Evolutionary conservation across 148 eudicot genomes (phyloP), one percentile per base, ranked within the genome.

Genomic region (Nepenthes mirabilis): DNA sequence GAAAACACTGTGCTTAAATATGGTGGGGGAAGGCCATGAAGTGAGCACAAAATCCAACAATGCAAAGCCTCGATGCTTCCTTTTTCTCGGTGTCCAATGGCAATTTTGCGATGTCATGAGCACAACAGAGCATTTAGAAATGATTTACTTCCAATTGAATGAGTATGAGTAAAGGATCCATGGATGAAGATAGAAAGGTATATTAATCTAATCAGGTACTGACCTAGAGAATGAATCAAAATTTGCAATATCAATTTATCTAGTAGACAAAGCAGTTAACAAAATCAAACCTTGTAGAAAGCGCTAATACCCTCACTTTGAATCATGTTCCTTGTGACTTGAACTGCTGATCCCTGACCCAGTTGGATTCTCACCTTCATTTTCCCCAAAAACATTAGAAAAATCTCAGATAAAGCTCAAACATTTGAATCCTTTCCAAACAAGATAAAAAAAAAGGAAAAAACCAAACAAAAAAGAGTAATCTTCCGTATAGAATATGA

Each of bases 321-420:
- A n/a, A 82, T 79, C 74, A 82, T 76, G 62, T 63, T 79, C 66
- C 53, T 74, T 6, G 83, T 64, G 6, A 82, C 75, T 9, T 71
- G 66, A 5, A 52, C 53, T 2, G 83, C 83, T 13, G 87, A 82
- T 11, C 87, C 87, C 54, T 82, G 79, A 3, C 87, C 87, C 62
- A 82, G 47, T 54, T 82, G 87, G 23, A 82, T 72, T 58, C 87
- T 70, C 35, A 81, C 86, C 83, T 79, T 37, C 12, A 49, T 49
- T n/a, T n/a, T n/a, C 12, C 52, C 6, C 10, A 49, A 49, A 5
- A 6, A 11, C 12, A 49, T 6, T 5, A 49, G 2, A 6, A 11
- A 11, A 49, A 49, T n/a, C 23, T n/a, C 52, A 49, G 11, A 49
- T 49, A 49, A 49, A 49, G 14, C 52, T 49, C 52, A 49, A 49